Evolutionary conservation across 192 early-diverging fungal genomes (phyloP).

Genomic region (Neocallimastix lanati): DNA sequence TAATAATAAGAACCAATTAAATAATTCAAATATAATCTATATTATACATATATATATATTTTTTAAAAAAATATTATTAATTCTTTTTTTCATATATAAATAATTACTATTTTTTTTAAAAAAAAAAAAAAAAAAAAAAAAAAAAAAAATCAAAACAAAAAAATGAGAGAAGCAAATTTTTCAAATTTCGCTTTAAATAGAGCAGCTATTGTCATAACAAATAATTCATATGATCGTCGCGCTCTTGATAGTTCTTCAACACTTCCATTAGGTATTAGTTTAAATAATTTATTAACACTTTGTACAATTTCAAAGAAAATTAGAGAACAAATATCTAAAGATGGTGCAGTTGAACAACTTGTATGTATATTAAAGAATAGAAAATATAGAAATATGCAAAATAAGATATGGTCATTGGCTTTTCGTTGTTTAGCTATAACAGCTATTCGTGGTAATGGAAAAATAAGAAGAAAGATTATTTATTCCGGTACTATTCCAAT

Average conservation of each 20-base stretch:
- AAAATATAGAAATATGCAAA: neutral
- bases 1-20: too few species aligned
- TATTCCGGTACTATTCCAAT: neutral
- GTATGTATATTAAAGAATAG: neutral
- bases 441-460: neutral
- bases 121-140: too few species aligned
- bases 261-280: neutral
- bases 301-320: neutral
- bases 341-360: neutral
- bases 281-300: neutral
- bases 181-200: neutral
- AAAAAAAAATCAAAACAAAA: neutral
- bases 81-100: too few species aligned
- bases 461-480: neutral
- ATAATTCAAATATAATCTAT: too few species aligned
- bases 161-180: neutral
- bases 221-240: neutral
- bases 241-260: neutral
- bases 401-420: neutral
- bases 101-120: too few species aligned
- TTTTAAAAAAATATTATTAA: too few species aligned
- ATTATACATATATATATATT: too few species aligned
- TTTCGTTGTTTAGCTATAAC: neutral
- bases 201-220: neutral
- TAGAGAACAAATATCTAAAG: neutral